phyloP scores from a whole-genome alignment of 805 yeast genomes.

The Komagataella pseudopastoris region DNA sequence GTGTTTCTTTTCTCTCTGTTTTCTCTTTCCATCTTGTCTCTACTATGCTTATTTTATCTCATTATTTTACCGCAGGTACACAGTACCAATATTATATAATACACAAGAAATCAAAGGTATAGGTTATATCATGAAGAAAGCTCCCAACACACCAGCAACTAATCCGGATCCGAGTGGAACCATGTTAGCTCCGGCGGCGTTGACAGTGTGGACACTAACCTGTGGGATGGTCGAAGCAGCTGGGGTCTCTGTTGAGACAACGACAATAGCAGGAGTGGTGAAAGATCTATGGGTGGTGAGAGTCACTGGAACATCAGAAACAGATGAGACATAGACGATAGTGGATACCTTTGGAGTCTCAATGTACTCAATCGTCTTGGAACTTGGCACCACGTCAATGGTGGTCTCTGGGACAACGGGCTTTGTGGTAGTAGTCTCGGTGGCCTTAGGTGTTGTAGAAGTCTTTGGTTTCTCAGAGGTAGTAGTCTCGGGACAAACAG shows the following conservation, averaged over 20 bases:
- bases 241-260: slow-evolving; percentile 1
- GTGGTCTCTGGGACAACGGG: slow-evolving; percentile 5
- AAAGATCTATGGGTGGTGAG: slow-evolving; percentile 11
- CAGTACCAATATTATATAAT: not conserved
- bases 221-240: not conserved
- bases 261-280: not conserved
- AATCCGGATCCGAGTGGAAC: not conserved
- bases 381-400: slow-evolving; percentile 7
- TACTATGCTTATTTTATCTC: not conserved
- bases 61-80: not conserved
- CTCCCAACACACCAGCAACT: slow-evolving; percentile 2
- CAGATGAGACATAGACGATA: slow-evolving; percentile 11
- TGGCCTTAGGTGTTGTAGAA: slow-evolving; percentile 2
- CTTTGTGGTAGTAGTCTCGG: slow-evolving; percentile 5
- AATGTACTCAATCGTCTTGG: not conserved
- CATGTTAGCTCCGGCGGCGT: not conserved
- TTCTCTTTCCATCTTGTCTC: not conserved
- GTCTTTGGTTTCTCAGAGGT: slow-evolving; percentile 3
- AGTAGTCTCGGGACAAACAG: slow-evolving; percentile 2
- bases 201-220: not conserved
- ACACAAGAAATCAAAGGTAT: not conserved
- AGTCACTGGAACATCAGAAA: slow-evolving; percentile 12
- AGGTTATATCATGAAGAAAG: not conserved
- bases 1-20: no score
- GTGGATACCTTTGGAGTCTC: slow-evolving; percentile 6